Base-by-base conservation (phyloP, 2,329 filamentous ascomycete genomes). In the Diaporthe longicolla region DNA sequence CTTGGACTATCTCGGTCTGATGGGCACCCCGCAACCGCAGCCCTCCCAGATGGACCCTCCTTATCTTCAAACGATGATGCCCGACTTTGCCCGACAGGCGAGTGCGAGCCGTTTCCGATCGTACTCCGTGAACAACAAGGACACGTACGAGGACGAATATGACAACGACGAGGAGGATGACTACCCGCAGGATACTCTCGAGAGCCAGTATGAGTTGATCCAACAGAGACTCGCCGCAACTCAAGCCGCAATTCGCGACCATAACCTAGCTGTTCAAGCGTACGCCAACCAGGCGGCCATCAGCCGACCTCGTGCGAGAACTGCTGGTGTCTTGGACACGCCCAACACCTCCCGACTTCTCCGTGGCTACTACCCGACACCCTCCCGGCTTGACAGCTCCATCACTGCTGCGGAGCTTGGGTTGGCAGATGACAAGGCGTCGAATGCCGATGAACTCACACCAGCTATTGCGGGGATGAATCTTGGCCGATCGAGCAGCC, bases 81-180 rank as follows among this genome's bases (percentile, higher is more conserved):
- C 74, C 19, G 93, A 94, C 81, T 89, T 94, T 77, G 93, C 92
- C 77, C 93, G 91, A 81, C 93, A 94, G 78, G 93, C 90, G 81
- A 93, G 94, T 78, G 89, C 93, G 58, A 98, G 94, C 82, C 92
- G 97, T 70, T 97, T 98, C 87, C 92, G 97, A 61, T 99, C 97
- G 1, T 98, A 98, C 83, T 99, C 97, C 0, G 97, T 99, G 77
- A 99, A 99, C 83, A 97, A 97, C 72, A 98, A 97, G 84, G 96
- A 98, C 82, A 97, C 97, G 82, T 98, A 98, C 79, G 95, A 94
- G 3, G 95, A 97, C 79, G 93, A 95, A 61, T 95, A 97, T 70
- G 93, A 95, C 35, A 93, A 95, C 75, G 92, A 94, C 21, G 74
- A 75, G 2, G 69, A 69, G 5, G 72, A 69, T 48, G 94, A 93